Base-by-base conservation (phyloP, 2,329 filamentous ascomycete genomes). In the Colletotrichum gloeosporioides region DNA sequence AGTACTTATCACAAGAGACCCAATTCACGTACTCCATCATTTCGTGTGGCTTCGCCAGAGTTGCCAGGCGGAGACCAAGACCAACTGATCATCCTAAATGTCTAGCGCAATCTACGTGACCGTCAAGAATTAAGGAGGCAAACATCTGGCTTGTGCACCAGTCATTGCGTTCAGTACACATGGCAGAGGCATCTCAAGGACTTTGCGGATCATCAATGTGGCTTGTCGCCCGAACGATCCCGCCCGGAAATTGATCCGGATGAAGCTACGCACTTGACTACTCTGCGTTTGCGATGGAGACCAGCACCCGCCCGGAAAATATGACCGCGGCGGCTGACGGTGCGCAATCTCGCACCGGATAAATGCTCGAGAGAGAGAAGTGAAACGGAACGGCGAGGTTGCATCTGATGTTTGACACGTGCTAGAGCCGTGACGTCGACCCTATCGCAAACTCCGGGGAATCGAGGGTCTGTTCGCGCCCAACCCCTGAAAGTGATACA, bases 381-480 rank as follows among this genome's bases (percentile, higher is more conserved):
- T 53, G 44, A 53, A 53, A 53, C 10, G 44, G 44, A 53, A 53
- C 44, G 44, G 61, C 25, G 29, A 55, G 57, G 39, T 73, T 64
- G 63, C 70, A 44, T 73, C 70, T 69, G 73, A 76, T 69, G 57
- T 53, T 76, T 69, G 64, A 65, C 73, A 76, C 57, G 73, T 73
- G 73, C 64, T 32, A 34, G 34, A 69, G 44, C 64, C 68, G 55
- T 68, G 70, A 73, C 73, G 57, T 73, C 27, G 57, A 29, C 55
- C 34, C 27, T n/a, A 25, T 39, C 27, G 55, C 36, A 16, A 44
- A 31, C 27, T 71, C 73, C 32, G 69, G 63, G 64, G 69, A 63
- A 72, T 72, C 10, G 39, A 25, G 32, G 68, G 34, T 71, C 68
- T 75, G 68, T 75, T 75, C 73, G 61, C 62, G 55, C n/a, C 32